Base-by-base conservation (phyloP, 768 basidiomycete genomes). In the Chlorophyllum brunneum region DNA sequence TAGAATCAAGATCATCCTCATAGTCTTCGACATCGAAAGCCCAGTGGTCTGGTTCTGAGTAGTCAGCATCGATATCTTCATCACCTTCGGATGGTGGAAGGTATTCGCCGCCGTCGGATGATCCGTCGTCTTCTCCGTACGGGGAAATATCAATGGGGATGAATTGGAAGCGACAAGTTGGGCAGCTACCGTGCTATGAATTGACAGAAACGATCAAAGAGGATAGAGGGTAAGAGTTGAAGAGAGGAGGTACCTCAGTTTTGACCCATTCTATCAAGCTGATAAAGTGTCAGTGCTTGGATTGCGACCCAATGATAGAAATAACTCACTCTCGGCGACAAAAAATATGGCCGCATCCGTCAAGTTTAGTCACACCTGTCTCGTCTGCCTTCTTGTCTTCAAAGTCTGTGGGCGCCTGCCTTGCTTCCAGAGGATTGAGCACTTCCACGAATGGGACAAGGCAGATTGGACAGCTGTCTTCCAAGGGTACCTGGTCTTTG, bases 211-310 rank as follows among this genome's bases (percentile, higher is more conserved):
- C 13, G 18, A 50, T 46, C 38, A 34, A 24, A 13, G 16, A 31
- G 7, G 43, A 20, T 16, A 20, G 18, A 31, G 45, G 20, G 20
- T 23, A 30, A 29, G 8, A 3, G 6, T 16, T 11, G 46, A 46
- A n/a, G 29, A 40, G 48, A 23, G 5, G 16, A 51, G 75, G 52
- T 60, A 85, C 85, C 54, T 74, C 60, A 48, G 74, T 77, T 48
- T 68, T 68, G 55, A 88, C 83, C 86, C 86, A 88, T 61, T 84
- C 78, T n/a, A 70, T 65, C 31, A 88, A 65, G 61, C 86, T 87
- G 24, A 34, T 43, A 7, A 24, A 0, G 48, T 37, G 48, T 20
- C 23, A 18, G 20, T 51, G 36, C 55, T 57, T 36, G 39, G 23
- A 50, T 30, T 18, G 33, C 16, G 23, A 24, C 16, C 13, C 31